These are phyloP conservation scores for Cystobasidium slooffiae DNA, from an alignment of 1,284 basidiomycete species.

Conservation along the genomic window DNA sequence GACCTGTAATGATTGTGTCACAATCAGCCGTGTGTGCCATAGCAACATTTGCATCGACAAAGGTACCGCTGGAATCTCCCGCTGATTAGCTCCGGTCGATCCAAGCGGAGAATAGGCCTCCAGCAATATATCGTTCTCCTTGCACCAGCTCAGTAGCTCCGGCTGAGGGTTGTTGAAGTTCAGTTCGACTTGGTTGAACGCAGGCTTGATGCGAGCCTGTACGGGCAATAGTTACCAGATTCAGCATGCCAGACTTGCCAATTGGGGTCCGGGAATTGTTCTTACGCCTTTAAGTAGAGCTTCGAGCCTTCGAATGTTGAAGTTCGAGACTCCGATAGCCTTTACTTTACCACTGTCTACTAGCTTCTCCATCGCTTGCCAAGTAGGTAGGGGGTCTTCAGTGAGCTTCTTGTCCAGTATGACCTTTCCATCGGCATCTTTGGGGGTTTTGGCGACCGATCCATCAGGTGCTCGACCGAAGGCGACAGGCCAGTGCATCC, in stretches of 20 bases:
- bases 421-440: conserved; percentile 59
- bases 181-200: conserved; percentile 81
- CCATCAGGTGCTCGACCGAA: conserved; percentile 51
- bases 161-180: conserved; percentile 81
- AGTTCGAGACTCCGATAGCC: conserved; percentile 71
- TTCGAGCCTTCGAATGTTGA: conserved; percentile 70
- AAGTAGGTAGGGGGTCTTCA: conserved; percentile 71
- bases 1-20: conserved; percentile 6
- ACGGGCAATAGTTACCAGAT: not conserved
- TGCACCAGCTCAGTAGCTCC: conserved; percentile 65
- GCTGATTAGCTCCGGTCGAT: conserved; percentile 73
- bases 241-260: too few relatives aligned
- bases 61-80: conserved; percentile 67
- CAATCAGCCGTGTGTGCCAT: not conserved
- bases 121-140: conserved; percentile 70
- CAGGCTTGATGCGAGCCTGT: conserved; percentile 61
- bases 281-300: conserved; percentile 66
- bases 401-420: conserved; percentile 68
- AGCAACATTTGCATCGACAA: conserved; percentile 47
- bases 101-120: conserved; percentile 86
- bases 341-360: conserved; percentile 63
- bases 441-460: conserved; percentile 51
- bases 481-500: conserved; percentile 50
- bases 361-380: conserved; percentile 66
- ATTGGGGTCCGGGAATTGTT: conserved; percentile 51